Evolutionary conservation across 169 alveolate species (phyloP).

Genomic region (Plasmodium sp.): DNA sequence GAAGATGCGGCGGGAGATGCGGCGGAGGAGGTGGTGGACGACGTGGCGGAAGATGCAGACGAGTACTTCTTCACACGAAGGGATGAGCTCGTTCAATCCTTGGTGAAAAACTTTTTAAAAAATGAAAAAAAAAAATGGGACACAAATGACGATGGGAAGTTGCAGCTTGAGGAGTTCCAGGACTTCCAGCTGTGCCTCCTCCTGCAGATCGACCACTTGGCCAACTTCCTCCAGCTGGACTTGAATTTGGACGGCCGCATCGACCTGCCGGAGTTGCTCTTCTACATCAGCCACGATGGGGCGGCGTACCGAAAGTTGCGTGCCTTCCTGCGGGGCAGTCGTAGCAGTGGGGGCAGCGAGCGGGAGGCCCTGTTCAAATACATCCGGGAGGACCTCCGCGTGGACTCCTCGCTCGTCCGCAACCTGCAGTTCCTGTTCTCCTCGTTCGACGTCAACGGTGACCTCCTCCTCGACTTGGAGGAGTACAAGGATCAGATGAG

Average conservation of each 20-base stretch:
- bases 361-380: constrained; percentile 1
- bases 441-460: constrained; percentile 35
- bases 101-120: constrained; percentile 1
- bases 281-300: constrained; percentile 6
- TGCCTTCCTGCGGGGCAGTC: background rate
- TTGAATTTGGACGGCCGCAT: constrained; percentile 20
- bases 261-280: constrained; percentile 26
- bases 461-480: constrained; percentile 10
- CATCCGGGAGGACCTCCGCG: constrained; percentile 6
- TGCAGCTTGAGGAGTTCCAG: constrained; percentile 50
- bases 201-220: constrained; percentile 5
- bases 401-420: background rate
- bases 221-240: constrained; percentile 36
- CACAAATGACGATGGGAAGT: constrained; percentile 20
- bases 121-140: constrained; percentile 20
- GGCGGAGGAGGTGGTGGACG: background rate
- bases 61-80: background rate
- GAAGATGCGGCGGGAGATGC: background rate
- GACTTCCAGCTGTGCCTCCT: constrained; percentile 20
- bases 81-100: background rate
- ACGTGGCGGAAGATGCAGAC: background rate
- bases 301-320: background rate
- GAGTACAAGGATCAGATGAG: constrained; percentile 35
- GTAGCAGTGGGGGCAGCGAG: background rate
- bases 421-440: background rate